Conservation (phyloP, 2,329 filamentous ascomycete species). For the Ophiostoma montium region DNA sequence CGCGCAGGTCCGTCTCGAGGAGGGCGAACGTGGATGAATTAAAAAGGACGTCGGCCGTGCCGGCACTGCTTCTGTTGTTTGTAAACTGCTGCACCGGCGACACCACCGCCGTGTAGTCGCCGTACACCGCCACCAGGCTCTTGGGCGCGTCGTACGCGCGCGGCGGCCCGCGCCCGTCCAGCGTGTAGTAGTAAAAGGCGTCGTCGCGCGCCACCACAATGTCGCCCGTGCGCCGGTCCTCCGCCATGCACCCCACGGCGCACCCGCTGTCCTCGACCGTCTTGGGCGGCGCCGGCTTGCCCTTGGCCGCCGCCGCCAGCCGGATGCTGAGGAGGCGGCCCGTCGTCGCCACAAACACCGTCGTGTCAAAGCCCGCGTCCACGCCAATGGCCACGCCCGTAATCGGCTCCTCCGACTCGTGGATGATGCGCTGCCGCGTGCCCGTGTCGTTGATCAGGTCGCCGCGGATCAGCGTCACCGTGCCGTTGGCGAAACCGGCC, state of each 20-base stretch:
- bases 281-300: constrained; percentile 77
- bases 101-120: constrained; percentile 76
- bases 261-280: constrained; percentile 83
- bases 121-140: constrained; percentile 62
- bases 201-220: constrained; percentile 89
- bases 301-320: constrained; percentile 40
- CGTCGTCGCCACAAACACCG: constrained; percentile 84
- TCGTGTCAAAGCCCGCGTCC: constrained; percentile 52
- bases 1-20: constrained; percentile 80
- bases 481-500: constrained; percentile 89
- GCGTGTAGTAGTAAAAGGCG: constrained; percentile 85
- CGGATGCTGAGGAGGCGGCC: constrained; percentile 78
- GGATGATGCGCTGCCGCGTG: constrained; percentile 83
- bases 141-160: constrained; percentile 89
- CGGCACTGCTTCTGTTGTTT: neutral
- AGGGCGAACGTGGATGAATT: constrained; percentile 80
- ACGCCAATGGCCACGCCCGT: constrained; percentile 71
- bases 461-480: constrained; percentile 83
- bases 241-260: constrained; percentile 86
- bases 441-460: constrained; percentile 93
- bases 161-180: constrained; percentile 72
- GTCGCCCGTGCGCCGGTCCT: constrained; percentile 66
- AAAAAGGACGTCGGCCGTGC: constrained; percentile 61
- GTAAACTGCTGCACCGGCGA: constrained; percentile 51
- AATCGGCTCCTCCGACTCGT: constrained; percentile 92